Conservation (phyloP, 257 asterid species). For the Nicotiana attenuata region DNA sequence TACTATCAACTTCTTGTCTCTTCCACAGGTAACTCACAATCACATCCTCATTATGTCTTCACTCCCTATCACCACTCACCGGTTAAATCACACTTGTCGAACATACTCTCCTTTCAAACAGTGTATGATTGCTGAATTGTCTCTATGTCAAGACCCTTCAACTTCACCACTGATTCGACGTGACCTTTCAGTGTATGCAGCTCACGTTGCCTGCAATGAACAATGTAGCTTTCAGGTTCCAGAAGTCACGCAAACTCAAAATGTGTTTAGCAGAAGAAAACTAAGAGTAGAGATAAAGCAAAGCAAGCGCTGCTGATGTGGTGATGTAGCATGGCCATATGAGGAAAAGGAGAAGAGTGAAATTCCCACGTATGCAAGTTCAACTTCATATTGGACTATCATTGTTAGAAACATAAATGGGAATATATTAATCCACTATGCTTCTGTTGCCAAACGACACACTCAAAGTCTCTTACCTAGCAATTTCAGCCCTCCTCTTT, state of each 20-base stretch:
- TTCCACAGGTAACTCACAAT: slow-evolving; percentile 2
- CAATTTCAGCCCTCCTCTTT: slow-evolving; percentile 93
- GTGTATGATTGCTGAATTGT: slow-evolving; percentile 94
- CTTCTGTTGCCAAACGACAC: background rate
- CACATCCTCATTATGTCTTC: background rate
- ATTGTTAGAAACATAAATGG: background rate
- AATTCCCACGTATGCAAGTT: background rate
- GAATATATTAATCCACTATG: background rate
- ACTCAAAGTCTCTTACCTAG: slow-evolving; percentile 43
- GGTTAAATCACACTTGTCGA: slow-evolving; percentile 16
- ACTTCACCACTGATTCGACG: slow-evolving; percentile 89
- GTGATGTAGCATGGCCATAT: background rate
- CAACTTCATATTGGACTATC: background rate
- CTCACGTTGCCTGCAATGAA: slow-evolving; percentile 61
- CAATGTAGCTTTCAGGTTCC: background rate
- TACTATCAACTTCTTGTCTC: background rate
- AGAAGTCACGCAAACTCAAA: background rate
- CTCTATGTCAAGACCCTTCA: slow-evolving; percentile 94
- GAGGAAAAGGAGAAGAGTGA: background rate
- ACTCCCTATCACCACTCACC: slow-evolving; percentile 10
- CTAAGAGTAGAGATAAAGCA: background rate
- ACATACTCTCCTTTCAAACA: slow-evolving; percentile 44
- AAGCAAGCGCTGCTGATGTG: background rate
- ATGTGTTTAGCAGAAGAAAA: background rate
- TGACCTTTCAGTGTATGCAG: slow-evolving; percentile 89